Conservation (phyloP, 129 eudicot genomes). For the Flaveria bidentis region DNA sequence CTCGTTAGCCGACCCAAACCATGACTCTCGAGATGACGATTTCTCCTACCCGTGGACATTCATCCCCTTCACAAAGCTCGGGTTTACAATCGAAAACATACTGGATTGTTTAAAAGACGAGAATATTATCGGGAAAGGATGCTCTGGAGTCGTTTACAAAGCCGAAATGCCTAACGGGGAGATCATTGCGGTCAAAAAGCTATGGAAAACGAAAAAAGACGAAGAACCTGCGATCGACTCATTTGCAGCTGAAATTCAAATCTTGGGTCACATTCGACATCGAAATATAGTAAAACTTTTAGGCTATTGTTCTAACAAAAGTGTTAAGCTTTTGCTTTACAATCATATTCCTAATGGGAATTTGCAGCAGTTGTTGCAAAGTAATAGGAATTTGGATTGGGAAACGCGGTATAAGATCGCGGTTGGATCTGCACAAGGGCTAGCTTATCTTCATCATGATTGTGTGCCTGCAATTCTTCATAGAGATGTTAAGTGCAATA, state of each 20-base stretch:
- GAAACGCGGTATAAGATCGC: conserved; percentile 90
- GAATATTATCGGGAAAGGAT: conserved; percentile 87
- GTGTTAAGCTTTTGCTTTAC: conserved; percentile 85
- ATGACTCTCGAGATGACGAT: conserved; percentile 52
- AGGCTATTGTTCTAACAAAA: conserved; percentile 88
- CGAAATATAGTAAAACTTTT: conserved; percentile 80
- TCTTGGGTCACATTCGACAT: conserved; percentile 87
- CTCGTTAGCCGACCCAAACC: conserved; percentile 37
- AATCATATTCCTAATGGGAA: conserved; percentile 84
- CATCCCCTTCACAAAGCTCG: conserved; percentile 88
- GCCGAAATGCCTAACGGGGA: conserved; percentile 94
- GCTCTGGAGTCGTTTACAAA: conserved; percentile 83
- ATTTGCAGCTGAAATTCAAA: conserved; percentile 90
- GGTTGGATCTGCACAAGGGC: conserved; percentile 93
- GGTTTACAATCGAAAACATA: conserved; percentile 72
- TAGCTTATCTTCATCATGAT: conserved; percentile 89
- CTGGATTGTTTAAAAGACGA: conserved; percentile 88
- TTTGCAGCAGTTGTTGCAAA: conserved; percentile 72
- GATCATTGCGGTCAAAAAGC: conserved; percentile 85
- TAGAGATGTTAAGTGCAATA: conserved; percentile 93
- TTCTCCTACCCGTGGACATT: conserved; percentile 98
- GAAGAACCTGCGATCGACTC: conserved; percentile 70
- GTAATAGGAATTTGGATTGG: conserved; percentile 86
- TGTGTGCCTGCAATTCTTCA: conserved; percentile 88
- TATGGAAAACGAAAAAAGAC: conserved; percentile 80